phyloP scores from a whole-genome alignment of 1,284 basidiomycete species.

The Agroathelia rolfsii region DNA sequence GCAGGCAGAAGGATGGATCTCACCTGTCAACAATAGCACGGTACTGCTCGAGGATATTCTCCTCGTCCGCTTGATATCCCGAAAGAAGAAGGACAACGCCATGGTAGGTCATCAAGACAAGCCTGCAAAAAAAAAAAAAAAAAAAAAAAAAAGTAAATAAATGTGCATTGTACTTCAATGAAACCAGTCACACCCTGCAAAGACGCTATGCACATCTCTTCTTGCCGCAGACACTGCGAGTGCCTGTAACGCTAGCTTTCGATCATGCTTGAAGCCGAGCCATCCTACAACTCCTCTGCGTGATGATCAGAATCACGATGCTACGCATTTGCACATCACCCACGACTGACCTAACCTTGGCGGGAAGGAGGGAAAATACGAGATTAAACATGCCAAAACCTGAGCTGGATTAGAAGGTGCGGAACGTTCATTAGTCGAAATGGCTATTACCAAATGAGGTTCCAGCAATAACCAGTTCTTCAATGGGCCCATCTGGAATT shows the following conservation, averaged over 20 bases:
- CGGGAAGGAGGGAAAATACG: conserved; percentile 65
- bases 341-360: conserved; percentile 55
- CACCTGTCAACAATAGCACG: conserved; percentile 51
- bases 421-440: conserved; percentile 3
- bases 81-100: conserved; percentile 59
- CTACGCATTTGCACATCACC: no score
- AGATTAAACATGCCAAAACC: conserved; percentile 69
- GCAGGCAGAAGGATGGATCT: conserved; percentile 15
- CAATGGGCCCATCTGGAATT: conserved; percentile 43
- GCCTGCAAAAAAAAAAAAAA: conserved; percentile 23
- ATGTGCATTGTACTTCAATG: no score
- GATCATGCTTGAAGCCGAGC: conserved; percentile 64
- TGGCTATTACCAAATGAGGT: conserved; percentile 58
- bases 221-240: conserved; percentile 55
- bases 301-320: conserved; percentile 4
- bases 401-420: conserved; percentile 13
- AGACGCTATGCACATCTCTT: conserved; percentile 61
- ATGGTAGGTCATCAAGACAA: conserved; percentile 72
- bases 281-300: conserved; percentile 57
- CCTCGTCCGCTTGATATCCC: conserved; percentile 67
- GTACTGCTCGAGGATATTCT: conserved; percentile 53
- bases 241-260: conserved; percentile 55
- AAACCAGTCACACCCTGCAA: conserved; percentile 52
- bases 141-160: conserved; percentile 4
- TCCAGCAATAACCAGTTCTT: conserved; percentile 63